Percentiles rank a stretch among this genome's conserved stretches.
Conservation (phyloP, 176 grass and related monocot genomes). For the Eragrostis nindensis region DNA sequence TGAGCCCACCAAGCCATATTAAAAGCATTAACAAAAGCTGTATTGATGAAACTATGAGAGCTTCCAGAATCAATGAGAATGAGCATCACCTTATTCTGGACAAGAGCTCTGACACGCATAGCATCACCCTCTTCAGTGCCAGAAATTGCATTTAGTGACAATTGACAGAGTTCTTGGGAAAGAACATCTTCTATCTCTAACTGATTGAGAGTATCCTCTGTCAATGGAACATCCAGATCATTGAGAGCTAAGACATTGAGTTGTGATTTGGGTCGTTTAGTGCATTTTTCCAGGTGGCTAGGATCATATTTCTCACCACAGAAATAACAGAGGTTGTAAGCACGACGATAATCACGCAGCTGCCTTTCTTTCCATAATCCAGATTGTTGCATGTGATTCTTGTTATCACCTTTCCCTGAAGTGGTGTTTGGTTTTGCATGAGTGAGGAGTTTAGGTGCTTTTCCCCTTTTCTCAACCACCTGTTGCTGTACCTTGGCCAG, state of each 20-base stretch:
- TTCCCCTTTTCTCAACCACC: accelerated
- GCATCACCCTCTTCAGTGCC: background rate
- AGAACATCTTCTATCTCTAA: background rate
- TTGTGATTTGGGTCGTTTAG: background rate
- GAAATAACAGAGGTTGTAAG: background rate
- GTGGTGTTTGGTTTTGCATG: no score
- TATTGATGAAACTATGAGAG: background rate
- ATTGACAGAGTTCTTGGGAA: accelerated
- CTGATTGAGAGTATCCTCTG: background rate
- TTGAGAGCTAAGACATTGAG: background rate
- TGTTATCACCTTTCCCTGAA: no score
- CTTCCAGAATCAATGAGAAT: background rate
- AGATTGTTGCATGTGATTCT: accelerated
- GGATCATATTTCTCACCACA: background rate
- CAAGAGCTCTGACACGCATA: background rate
- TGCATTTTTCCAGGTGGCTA: background rate
- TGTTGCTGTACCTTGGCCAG: background rate
- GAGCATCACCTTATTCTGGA: background rate
- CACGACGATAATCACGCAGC: background rate
- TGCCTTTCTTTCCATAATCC: background rate
- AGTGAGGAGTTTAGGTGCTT: no score
- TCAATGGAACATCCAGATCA: background rate
- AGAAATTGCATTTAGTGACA: background rate
- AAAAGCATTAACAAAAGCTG: background rate
- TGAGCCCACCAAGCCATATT: no score